These are phyloP conservation scores for Chytriomyces confervae DNA, from an alignment of 192 early-diverging fungal genomes.

Conservation along the genomic window DNA sequence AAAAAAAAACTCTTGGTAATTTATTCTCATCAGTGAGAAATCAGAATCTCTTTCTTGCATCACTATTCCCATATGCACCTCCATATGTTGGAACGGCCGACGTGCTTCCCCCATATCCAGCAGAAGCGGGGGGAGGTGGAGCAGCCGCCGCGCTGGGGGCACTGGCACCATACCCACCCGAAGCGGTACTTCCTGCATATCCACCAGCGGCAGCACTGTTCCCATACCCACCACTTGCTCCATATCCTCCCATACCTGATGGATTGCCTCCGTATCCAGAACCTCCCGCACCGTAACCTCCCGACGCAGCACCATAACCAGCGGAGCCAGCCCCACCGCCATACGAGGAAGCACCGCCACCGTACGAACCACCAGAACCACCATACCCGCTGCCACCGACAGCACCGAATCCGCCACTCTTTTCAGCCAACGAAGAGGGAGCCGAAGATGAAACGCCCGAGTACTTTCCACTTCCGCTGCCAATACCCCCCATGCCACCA, in stretches of 20 bases:
- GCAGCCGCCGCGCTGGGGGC: not conserved
- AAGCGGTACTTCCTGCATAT: not conserved
- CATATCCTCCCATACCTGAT: slow-evolving; percentile 1
- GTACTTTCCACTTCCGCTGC: slow-evolving; percentile 8
- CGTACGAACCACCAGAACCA: not conserved
- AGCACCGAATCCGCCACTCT: not conserved
- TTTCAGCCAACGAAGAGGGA: not conserved
- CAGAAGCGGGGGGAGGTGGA: not conserved
- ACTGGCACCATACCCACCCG: too few relatives aligned
- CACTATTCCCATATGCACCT: not conserved
- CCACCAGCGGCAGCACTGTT: not conserved
- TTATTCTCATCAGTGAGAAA: too few relatives aligned
- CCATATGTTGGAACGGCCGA: too few relatives aligned
- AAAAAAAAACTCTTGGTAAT: too few relatives aligned
- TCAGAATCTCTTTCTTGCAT: slow-evolving; percentile 20
- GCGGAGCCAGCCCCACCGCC: not conserved
- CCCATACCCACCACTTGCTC: slow-evolving; percentile 13
- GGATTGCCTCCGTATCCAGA: not conserved
- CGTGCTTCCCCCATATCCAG: too few relatives aligned
- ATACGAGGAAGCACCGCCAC: not conserved
- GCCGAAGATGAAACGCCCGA: slow-evolving; percentile 26
- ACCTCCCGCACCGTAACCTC: not conserved
- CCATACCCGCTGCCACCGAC: not conserved
- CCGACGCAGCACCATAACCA: not conserved
- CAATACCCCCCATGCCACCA: not conserved